These are phyloP conservation scores for Cornus controversa DNA, from an alignment of 148 eudicot genomes.

Conservation along the genomic window DNA sequence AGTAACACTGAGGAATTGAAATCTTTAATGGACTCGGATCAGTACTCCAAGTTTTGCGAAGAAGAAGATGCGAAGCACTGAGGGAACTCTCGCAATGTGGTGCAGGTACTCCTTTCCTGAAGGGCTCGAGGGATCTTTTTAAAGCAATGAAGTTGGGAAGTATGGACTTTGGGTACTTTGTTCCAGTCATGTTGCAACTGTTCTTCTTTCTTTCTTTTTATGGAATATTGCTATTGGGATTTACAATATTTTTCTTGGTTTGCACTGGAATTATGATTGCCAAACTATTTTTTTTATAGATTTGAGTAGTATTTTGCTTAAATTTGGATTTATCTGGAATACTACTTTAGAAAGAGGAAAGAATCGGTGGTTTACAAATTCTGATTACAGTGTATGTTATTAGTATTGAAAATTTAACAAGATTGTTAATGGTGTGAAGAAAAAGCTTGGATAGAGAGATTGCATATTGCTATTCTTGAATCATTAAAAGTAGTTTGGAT, in stretches of 20 bases:
- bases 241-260: not conserved
- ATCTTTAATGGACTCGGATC: conserved; percentile 65
- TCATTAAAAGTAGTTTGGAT: too few relatives aligned
- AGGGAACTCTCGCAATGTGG: not conserved
- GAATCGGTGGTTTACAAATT: too few relatives aligned
- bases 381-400: too few relatives aligned
- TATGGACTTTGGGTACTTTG: not conserved
- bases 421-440: not conserved
- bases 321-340: not conserved
- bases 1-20: conserved; percentile 48
- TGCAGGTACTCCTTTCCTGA: not conserved
- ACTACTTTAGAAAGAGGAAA: too few relatives aligned
- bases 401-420: too few relatives aligned
- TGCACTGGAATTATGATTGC: not conserved
- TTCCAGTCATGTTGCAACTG: not conserved
- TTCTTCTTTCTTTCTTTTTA: not conserved
- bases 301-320: not conserved
- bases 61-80: conserved; percentile 85
- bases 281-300: not conserved
- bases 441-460: not conserved
- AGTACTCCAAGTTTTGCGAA: conserved; percentile 83
- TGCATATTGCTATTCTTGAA: not conserved
- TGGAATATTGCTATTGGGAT: not conserved
- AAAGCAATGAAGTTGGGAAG: not conserved
- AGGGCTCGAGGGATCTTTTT: not conserved